Evolutionary conservation across 83 land plant species (phyloP).

Genomic region (Picea abies): DNA sequence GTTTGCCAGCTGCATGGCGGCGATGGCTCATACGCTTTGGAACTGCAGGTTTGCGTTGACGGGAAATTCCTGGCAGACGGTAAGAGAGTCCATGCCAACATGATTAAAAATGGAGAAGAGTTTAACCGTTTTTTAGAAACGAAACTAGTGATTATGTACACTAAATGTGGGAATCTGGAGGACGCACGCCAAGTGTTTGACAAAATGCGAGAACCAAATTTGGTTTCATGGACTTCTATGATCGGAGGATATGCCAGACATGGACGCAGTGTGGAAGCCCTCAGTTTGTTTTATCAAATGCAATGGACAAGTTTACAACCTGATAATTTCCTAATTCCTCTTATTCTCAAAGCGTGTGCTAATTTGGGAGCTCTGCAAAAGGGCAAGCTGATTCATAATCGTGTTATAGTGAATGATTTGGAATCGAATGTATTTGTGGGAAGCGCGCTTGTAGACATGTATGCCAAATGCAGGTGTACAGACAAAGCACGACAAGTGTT

Average conservation of each 20-base stretch:
- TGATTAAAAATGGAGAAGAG: constrained; percentile 19
- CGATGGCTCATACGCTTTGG: background rate
- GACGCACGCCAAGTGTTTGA: constrained; percentile 22
- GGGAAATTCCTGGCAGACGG: constrained; percentile 9
- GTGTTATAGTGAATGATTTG: background rate
- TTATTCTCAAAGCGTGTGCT: constrained; percentile 21
- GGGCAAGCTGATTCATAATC: constrained; percentile 17
- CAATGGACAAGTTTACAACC: constrained; percentile 4
- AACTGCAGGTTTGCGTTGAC: constrained; percentile 21
- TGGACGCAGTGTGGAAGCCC: constrained; percentile 12
- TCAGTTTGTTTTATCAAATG: constrained; percentile 30
- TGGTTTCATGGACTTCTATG: constrained; percentile 32
- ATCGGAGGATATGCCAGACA: constrained; percentile 25
- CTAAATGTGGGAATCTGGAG: constrained; percentile 13
- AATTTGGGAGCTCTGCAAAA: background rate
- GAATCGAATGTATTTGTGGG: constrained; percentile 1
- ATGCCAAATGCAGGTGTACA: background rate
- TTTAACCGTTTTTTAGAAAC: constrained; percentile 14
- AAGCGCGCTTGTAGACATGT: background rate
- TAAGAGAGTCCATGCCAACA: constrained; percentile 23
- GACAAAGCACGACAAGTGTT: background rate
- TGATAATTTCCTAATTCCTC: constrained; percentile 9
- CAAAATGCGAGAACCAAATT: constrained; percentile 13
- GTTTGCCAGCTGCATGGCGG: too few relatives aligned
- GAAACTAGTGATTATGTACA: constrained; percentile 29